These are phyloP conservation scores for Fusarium euwallaceae DNA, from an alignment of 2,329 filamentous ascomycete genomes.

Conservation along the genomic window DNA sequence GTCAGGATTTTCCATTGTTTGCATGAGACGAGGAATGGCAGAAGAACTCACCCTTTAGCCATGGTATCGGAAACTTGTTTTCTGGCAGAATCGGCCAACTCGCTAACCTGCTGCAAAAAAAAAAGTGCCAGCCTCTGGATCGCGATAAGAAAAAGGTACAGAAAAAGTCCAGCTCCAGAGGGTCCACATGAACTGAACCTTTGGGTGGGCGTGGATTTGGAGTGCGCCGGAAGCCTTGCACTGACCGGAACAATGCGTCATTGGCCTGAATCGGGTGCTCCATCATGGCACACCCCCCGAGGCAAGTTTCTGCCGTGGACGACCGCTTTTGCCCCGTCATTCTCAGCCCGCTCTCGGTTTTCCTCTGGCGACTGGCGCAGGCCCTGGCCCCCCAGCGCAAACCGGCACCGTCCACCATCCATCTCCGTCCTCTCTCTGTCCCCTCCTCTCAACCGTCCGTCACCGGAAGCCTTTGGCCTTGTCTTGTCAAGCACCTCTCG, in stretches of 20 bases:
- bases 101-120: slow-evolving; percentile 23
- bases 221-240: slow-evolving; percentile 33
- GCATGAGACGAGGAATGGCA: slow-evolving; percentile 2
- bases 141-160: slow-evolving; percentile 40
- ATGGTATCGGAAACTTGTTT: slow-evolving; percentile 29
- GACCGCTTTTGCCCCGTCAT: slow-evolving; percentile 51
- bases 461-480: slow-evolving; percentile 16
- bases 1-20: slow-evolving; percentile 33
- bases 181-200: slow-evolving; percentile 36
- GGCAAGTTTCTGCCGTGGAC: slow-evolving; percentile 48
- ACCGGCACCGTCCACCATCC: slow-evolving; percentile 39
- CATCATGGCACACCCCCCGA: slow-evolving; percentile 36
- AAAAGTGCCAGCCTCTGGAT: slow-evolving; percentile 29
- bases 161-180: slow-evolving; percentile 43
- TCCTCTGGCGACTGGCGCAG: slow-evolving; percentile 35
- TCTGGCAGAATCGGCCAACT: slow-evolving; percentile 17
- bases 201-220: slow-evolving; percentile 12
- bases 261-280: slow-evolving; percentile 45
- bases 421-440: slow-evolving; percentile 30
- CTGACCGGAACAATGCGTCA: slow-evolving; percentile 49
- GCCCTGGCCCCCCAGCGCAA: slow-evolving; percentile 41
- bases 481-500: background rate
- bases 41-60: slow-evolving; percentile 42
- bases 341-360: slow-evolving; percentile 48
- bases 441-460: slow-evolving; percentile 15